Evolutionary conservation across 768 basidiomycete species (phyloP), one percentile per base, ranked within the genome.

Genomic region (Boletus rufocinnamomeus): DNA sequence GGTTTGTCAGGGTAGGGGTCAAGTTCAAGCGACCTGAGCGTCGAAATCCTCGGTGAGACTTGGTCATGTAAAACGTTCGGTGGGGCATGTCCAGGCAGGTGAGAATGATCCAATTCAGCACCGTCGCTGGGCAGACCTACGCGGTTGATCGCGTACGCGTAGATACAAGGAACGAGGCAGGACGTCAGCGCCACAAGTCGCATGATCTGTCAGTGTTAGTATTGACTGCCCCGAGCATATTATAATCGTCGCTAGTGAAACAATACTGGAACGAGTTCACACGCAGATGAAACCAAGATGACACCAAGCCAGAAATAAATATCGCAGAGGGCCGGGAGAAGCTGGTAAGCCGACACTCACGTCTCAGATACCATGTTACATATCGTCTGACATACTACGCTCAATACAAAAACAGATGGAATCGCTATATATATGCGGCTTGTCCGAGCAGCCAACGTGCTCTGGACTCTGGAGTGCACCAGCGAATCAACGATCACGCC

Each of bases 1-100:
- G 80, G 79, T 58, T 82, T 80, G 53, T 67, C 56, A 0, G 79
- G 73, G 63, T 82, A 82, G 0, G 79, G 81, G 45, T 82, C 62
- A 13, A 77, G 68, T 23, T 55, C 25, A 25, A 30, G 41, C 16
- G 30, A 17, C 11, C 19, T 11, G 13, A 4, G 40, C 3, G 30
- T 0, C 2, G 47, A 35, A 44, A 16, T 16, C 2, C 28, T 47
- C 47, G 50, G 34, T 5, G 48, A 41, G 14, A 38, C 32, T 58
- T 49, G 62, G 43, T 60, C 45, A 14, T 13, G 35, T 50, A 44
- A 23, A 11, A 25, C 0, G 25, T 34, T 50, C 8, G 8, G 30
- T 44, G 54, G 38, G 2, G 34, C 14, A 19, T 27, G 30, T 40
- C 13, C 43, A 23, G 48, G 34, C 8, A n/a, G 25, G 19, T 37